phyloP scores from a whole-genome alignment of 306 rosid species.

The Luffa aegyptiaca region DNA sequence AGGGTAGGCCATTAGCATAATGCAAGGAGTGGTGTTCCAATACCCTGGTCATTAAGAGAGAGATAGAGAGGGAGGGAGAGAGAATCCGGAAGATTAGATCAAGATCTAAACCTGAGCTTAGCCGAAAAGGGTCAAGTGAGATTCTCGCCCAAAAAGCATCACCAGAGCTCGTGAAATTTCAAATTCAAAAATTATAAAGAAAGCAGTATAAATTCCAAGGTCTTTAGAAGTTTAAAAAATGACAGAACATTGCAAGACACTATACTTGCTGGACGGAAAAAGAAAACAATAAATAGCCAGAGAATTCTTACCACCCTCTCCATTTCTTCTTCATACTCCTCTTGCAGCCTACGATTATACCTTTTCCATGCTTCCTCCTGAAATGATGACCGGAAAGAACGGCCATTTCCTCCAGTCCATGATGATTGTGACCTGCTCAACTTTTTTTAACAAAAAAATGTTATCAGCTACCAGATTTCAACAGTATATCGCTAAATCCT shows the following conservation, averaged over 20 bases:
- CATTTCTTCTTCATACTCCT: slow-evolving; percentile 95
- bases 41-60: background rate
- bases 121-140: background rate
- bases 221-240: background rate
- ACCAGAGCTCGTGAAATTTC: background rate
- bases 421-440: slow-evolving; percentile 47
- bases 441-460: slow-evolving; percentile 33
- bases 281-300: background rate
- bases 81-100: background rate
- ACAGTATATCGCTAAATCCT: background rate
- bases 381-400: slow-evolving; percentile 52
- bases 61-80: background rate
- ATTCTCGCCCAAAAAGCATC: background rate
- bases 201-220: background rate
- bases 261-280: background rate
- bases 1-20: background rate
- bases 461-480: slow-evolving; percentile 16
- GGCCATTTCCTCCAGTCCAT: slow-evolving; percentile 41
- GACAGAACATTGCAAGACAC: background rate
- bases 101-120: background rate
- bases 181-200: background rate
- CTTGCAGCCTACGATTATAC: slow-evolving; percentile 74
- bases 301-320: slow-evolving; percentile 71
- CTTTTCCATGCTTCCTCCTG: slow-evolving; percentile 91
- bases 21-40: background rate